Conservation (phyloP, 495 filamentous ascomycete species). For the Hypomontagnella submonticulosa region DNA sequence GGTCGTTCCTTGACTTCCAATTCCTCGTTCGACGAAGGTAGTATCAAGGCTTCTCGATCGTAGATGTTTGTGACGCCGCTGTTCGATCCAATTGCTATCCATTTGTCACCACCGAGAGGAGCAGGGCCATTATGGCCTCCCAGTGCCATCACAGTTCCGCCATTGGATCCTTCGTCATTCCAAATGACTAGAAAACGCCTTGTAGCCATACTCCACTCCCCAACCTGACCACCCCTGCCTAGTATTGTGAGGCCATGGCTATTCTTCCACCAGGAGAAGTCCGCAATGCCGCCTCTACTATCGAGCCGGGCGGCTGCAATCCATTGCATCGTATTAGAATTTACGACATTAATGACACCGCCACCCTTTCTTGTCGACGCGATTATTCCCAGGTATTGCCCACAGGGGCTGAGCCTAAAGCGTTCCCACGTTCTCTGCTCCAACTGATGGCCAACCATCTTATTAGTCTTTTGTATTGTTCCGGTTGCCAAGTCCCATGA, state of each 20-base stretch:
- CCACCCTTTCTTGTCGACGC: slow-evolving; percentile 83
- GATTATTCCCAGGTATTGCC: slow-evolving; percentile 82
- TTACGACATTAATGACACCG: slow-evolving; percentile 86
- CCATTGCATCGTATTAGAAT: slow-evolving; percentile 87
- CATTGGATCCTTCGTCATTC: slow-evolving; percentile 90
- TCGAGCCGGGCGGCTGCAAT: slow-evolving; percentile 83
- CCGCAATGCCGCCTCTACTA: slow-evolving; percentile 81
- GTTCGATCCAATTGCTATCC: slow-evolving; percentile 85
- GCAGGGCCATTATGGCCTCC: slow-evolving; percentile 70
- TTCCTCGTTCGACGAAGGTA: slow-evolving; percentile 53
- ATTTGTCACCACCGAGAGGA: slow-evolving; percentile 81
- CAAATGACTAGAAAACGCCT: slow-evolving; percentile 79
- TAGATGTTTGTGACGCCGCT: slow-evolving; percentile 94
- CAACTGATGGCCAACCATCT: slow-evolving; percentile 81
- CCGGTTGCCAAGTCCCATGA: slow-evolving; percentile 89
- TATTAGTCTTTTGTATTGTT: slow-evolving; percentile 77
- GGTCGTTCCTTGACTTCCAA: slow-evolving; percentile 71
- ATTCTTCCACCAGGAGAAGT: slow-evolving; percentile 90
- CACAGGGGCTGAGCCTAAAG: slow-evolving; percentile 86
- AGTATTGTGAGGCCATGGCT: slow-evolving; percentile 79
- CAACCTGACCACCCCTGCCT: slow-evolving; percentile 88
- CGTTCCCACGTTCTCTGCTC: slow-evolving; percentile 91
- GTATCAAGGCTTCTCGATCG: slow-evolving; percentile 75
- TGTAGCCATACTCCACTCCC: slow-evolving; percentile 81
- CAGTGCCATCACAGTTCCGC: slow-evolving; percentile 81